These are phyloP conservation scores for Paracoccidioides lutzii DNA, from an alignment of 2,329 filamentous ascomycete genomes.

Conservation along the genomic window DNA sequence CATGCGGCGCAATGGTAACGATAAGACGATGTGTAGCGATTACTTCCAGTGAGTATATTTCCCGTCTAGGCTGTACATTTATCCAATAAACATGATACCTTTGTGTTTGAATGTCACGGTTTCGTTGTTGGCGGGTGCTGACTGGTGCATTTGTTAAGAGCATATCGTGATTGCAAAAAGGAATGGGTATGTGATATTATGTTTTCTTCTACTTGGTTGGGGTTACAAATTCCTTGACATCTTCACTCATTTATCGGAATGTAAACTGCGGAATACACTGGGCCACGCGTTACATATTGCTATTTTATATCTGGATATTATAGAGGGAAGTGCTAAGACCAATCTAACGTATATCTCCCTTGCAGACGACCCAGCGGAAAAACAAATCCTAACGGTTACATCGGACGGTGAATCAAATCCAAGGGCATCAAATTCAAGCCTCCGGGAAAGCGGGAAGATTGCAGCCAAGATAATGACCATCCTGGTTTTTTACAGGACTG, in stretches of 20 bases:
- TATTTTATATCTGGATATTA: too few species aligned
- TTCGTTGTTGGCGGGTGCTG: neutral
- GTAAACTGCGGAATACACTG: too few species aligned
- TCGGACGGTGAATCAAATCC: too few species aligned
- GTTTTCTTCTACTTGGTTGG: neutral
- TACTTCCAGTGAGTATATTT: conserved; percentile 70
- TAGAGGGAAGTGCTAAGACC: too few species aligned
- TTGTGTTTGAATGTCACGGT: neutral
- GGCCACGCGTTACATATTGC: too few species aligned
- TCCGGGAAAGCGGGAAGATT: too few species aligned
- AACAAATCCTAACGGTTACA: neutral
- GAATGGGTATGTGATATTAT: conserved; percentile 55
- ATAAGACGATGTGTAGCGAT: conserved; percentile 79
- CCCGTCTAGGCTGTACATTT: neutral
- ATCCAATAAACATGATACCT: neutral
- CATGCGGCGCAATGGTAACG: conserved; percentile 73
- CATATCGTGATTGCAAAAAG: conserved; percentile 90
- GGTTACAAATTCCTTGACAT: too few species aligned
- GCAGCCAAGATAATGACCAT: too few species aligned
- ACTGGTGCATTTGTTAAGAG: conserved; percentile 42
- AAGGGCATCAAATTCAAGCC: too few species aligned
- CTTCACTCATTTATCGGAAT: too few species aligned
- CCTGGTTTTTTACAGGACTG: too few species aligned
- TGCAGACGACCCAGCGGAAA: conserved; percentile 1
- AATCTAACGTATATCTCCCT: neutral